Evolutionary conservation across 352 stramenopile species (phyloP), one percentile per base, ranked within the genome.

Genomic region (Aphanomyces invadans): DNA sequence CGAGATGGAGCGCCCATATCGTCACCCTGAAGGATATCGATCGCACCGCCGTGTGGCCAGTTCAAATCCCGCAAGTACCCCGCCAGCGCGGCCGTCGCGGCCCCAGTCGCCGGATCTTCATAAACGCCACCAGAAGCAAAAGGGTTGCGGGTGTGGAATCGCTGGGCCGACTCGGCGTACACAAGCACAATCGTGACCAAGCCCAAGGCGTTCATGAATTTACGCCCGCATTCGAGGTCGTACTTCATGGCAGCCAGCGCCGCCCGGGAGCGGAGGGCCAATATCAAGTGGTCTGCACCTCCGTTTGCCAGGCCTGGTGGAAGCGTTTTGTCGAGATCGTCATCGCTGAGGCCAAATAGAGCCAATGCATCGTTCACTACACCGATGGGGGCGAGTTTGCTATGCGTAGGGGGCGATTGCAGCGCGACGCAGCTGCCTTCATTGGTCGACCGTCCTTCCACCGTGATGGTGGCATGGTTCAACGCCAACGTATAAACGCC

Each of bases 41-140:
- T 57, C 5, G n/a, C 15, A 15, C 49, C 49, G 17, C 49, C 17
- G 29, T 57, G 49, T 19, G 49, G 49, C 49, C 49, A 57, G 25
- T 32, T 7, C 12, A 57, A 33, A 2, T 57, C 49, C 7, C 49
- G 49, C 4, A 57, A 26, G 29, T 57, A 57, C 12, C 49, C 49
- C 19, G 49, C 49, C 17, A 57, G 19, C 17, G 49, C 49, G 36
- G 49, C 49, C 4, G 49, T 57, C 1, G 49, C 49, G 25, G 49
- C 49, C 32, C 49, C 49, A 29, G 49, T 57, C 21, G 49, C 49
- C 17, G 49, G 49, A 26, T 57, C 49, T 57, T 57, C 49, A n/a
- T 57, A 57, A 11, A 57, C 49, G 49, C 49, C 49, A 15, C 49
- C 49, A 38, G 49, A 57, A n/a, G 49, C 49, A 57, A 57, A 57